phyloP scores from a whole-genome alignment of 352 stramenopile species.

The Phytophthora sojae region DNA sequence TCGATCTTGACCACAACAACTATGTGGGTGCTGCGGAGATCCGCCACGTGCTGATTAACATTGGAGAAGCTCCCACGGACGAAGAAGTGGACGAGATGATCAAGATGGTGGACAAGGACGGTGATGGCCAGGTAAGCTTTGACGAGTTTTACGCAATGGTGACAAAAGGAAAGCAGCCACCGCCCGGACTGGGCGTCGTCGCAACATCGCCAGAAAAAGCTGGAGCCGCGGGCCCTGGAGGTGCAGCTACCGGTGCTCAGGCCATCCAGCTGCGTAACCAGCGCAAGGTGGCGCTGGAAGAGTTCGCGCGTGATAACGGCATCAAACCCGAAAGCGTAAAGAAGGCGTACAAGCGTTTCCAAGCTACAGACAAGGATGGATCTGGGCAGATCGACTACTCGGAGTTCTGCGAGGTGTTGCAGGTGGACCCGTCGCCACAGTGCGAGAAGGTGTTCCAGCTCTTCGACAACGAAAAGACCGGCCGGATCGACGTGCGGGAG shows the following conservation, averaged over 20 bases:
- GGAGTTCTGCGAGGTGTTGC: slow-evolving; percentile 97
- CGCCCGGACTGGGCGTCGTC: slow-evolving; percentile 76
- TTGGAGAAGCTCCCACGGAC: slow-evolving; percentile 94
- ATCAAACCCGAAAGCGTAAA: slow-evolving; percentile 97
- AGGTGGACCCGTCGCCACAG: slow-evolving; percentile 92
- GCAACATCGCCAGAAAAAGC: slow-evolving; percentile 42
- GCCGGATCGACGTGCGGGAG: slow-evolving; percentile 93
- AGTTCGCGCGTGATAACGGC: slow-evolving; percentile 95
- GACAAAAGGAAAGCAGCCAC: slow-evolving; percentile 92
- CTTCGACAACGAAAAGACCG: slow-evolving; percentile 94
- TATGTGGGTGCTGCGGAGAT: slow-evolving; percentile 96
- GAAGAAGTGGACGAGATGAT: slow-evolving; percentile 98
- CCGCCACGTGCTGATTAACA: slow-evolving; percentile 95
- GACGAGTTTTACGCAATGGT: slow-evolving; percentile 97
- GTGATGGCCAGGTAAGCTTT: slow-evolving; percentile 95
- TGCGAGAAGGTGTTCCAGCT: slow-evolving; percentile 95
- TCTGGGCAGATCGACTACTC: slow-evolving; percentile 97
- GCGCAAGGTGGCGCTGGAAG: slow-evolving; percentile 91
- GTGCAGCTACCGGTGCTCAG: slow-evolving; percentile 53
- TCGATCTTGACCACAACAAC: slow-evolving; percentile 97
- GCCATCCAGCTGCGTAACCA: slow-evolving; percentile 94
- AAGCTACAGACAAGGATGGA: slow-evolving; percentile 94
- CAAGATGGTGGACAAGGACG: slow-evolving; percentile 95
- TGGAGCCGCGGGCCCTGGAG: slow-evolving; percentile 33
- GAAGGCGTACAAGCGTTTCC: slow-evolving; percentile 97